Conservation (phyloP, 2,329 filamentous ascomycete species). For the Calonectria naviculata region DNA sequence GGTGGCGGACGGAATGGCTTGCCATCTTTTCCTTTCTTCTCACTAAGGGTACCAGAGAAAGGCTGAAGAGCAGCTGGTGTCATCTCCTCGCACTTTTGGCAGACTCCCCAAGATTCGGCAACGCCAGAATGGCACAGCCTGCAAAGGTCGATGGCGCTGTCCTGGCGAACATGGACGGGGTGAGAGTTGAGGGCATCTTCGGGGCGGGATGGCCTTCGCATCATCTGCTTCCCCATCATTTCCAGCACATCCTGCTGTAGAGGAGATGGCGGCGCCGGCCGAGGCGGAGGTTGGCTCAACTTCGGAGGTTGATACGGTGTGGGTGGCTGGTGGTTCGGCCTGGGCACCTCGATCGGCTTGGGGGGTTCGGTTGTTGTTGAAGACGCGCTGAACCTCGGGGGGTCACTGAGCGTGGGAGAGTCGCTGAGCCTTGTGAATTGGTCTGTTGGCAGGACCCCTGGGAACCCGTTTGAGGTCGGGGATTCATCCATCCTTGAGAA, state of each 20-base stretch:
- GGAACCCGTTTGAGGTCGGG: not conserved
- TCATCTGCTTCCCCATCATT: slow-evolving; percentile 6
- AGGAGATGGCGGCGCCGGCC: not conserved
- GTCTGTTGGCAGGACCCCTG: not conserved
- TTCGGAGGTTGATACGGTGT: not conserved
- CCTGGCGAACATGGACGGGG: slow-evolving; percentile 36
- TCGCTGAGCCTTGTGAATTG: not conserved
- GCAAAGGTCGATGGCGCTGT: slow-evolving; percentile 36
- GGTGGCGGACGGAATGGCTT: slow-evolving; percentile 33
- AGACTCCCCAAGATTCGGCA: slow-evolving; percentile 35
- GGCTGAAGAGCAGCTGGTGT: slow-evolving; percentile 13
- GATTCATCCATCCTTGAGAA: not conserved
- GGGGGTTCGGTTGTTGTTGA: not conserved
- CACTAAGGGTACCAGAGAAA: slow-evolving; percentile 17
- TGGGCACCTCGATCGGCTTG: not conserved
- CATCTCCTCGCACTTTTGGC: slow-evolving; percentile 37
- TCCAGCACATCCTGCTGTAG: not conserved
- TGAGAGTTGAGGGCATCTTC: slow-evolving; percentile 35
- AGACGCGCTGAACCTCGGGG: not conserved
- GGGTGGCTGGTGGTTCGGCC: not conserved
- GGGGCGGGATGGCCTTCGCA: slow-evolving; percentile 30
- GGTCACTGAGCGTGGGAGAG: not conserved
- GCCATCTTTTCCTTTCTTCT: slow-evolving; percentile 9
- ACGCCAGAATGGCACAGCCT: slow-evolving; percentile 34
- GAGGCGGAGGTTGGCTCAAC: not conserved